A percentile compares a stretch with the other conserved stretches of the same genome.
Evolutionary conservation across 2,329 filamentous ascomycete species (phyloP).

Genomic region (Colletotrichum somersetense): DNA sequence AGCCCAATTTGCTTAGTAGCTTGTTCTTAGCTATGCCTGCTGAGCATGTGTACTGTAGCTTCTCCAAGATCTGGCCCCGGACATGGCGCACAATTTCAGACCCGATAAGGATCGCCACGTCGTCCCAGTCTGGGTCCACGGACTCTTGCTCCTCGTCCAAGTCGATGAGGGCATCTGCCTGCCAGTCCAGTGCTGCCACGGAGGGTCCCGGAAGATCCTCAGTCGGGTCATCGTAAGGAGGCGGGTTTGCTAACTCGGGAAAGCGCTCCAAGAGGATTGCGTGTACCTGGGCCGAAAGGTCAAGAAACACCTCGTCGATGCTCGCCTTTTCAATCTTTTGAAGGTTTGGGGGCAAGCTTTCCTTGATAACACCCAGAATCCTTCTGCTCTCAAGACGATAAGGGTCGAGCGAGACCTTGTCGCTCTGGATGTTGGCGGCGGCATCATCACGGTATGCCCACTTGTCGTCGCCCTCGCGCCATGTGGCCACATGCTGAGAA

Average conservation of each 20-base stretch:
- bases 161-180: slow-evolving; percentile 84
- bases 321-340: slow-evolving; percentile 92
- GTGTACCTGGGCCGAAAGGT: slow-evolving; percentile 88
- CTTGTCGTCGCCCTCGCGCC: slow-evolving; percentile 89
- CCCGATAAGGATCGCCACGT: slow-evolving; percentile 86
- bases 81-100: slow-evolving; percentile 89
- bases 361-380: slow-evolving; percentile 85
- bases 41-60: slow-evolving; percentile 90
- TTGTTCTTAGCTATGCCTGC: slow-evolving; percentile 92
- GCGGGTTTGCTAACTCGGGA: slow-evolving; percentile 75
- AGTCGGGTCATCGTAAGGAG: slow-evolving; percentile 79
- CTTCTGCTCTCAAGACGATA: slow-evolving; percentile 87
- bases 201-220: slow-evolving; percentile 79
- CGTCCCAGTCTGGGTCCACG: slow-evolving; percentile 94
- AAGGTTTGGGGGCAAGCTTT: slow-evolving; percentile 71
- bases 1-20: slow-evolving; percentile 94
- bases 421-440: slow-evolving; percentile 81
- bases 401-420: slow-evolving; percentile 95
- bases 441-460: slow-evolving; percentile 93
- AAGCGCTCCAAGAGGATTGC: slow-evolving; percentile 80
- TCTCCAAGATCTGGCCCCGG: slow-evolving; percentile 74
- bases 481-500: slow-evolving; percentile 93
- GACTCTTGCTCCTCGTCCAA: slow-evolving; percentile 81
- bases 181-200: slow-evolving; percentile 82
- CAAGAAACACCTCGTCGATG: slow-evolving; percentile 95